Base-by-base conservation (phyloP, 139 green algal genomes). In the Mychonastes homosphaera region DNA sequence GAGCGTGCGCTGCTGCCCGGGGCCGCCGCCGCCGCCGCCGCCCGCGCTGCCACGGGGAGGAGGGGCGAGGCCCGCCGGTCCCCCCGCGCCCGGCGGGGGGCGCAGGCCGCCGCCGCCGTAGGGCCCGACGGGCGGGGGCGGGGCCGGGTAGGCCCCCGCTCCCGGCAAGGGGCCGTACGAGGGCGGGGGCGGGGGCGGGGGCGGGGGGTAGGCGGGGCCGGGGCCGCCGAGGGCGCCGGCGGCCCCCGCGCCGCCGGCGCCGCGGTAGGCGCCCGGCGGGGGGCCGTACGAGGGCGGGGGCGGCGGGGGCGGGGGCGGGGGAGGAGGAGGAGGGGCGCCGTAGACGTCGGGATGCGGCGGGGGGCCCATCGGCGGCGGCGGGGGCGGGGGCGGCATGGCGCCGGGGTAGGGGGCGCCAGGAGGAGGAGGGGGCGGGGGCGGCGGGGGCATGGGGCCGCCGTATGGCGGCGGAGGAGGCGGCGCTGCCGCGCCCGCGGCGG, bases 381-480 rank as follows among this genome's bases (percentile, higher is more conserved):
- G 56, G 30, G 33, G 44, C 15, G 58, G 41, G 12, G 41, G 41
- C 30, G 58, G 32, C 24, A 23, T 44, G 43, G 34, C 32, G n/a
- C 30, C 29, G 29, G 50, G 50, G 28, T 56, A 46, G 33, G 27
- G 30, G 44, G 32, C 33, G 24, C 56, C 53, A 2, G 45, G 45
- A 6, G 24, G 28, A 1, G 58, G 58, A 2, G 47, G 58, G 18
- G 58, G 47, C 8, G 58, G 44, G 30, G 47, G 6, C 50, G 8
- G 28, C 28, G 29, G 58, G 0, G 58, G 32, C 44, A 58, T 26
- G 19, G 39, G 51, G 2, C 21, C n/a, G 19, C 49, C 61, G 29
- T 47, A 65, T 36, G 62, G 41, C 24, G 45, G 48, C 15, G 64
- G 54, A 35, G 52, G 36, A 33, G 59, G 40, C 21, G 56, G 41